Conservation (phyloP, 768 basidiomycete genomes). For the Boletales sp. region DNA sequence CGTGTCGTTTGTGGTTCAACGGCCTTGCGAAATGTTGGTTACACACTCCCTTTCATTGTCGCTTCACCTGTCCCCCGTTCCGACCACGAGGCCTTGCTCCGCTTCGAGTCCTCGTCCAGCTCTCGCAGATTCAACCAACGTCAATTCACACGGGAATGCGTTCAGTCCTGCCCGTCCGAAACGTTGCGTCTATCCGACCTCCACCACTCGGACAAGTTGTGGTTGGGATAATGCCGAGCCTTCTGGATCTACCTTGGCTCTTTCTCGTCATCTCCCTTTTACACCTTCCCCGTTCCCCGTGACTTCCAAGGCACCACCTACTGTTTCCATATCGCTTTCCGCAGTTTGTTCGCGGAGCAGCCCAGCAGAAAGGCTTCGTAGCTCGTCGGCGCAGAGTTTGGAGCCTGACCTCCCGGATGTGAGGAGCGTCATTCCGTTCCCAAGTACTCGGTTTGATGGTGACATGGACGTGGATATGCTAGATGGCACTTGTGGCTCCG, state of each 20-base stretch:
- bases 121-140: conserved; percentile 27
- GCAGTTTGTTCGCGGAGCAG: conserved; percentile 27
- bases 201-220: conserved; percentile 13
- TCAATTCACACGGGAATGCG: conserved; percentile 4
- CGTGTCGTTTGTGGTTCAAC: conserved; percentile 10
- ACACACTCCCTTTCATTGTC: conserved; percentile 7
- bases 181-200: conserved; percentile 14
- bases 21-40: conserved; percentile 16
- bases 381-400: conserved; percentile 5
- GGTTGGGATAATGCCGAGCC: conserved; percentile 7
- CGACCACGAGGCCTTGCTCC: neutral
- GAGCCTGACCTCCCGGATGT: conserved; percentile 28
- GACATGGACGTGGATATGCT: conserved; percentile 25
- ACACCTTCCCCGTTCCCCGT: conserved; percentile 17
- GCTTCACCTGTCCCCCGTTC: neutral
- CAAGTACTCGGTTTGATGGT: conserved; percentile 25
- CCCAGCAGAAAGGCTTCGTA: neutral
- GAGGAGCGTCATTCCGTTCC: conserved; percentile 36
- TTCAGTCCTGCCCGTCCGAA: conserved; percentile 7
- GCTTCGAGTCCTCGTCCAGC: conserved; percentile 13
- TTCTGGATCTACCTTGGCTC: neutral
- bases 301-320: conserved; percentile 35
- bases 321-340: conserved; percentile 37
- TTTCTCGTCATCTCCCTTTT: conserved; percentile 9
- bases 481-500: conserved; percentile 20